Evolutionary conservation across 116 monocot species (phyloP), one percentile per base, ranked within the genome.

Genomic region (Cymodocea nodosa): DNA sequence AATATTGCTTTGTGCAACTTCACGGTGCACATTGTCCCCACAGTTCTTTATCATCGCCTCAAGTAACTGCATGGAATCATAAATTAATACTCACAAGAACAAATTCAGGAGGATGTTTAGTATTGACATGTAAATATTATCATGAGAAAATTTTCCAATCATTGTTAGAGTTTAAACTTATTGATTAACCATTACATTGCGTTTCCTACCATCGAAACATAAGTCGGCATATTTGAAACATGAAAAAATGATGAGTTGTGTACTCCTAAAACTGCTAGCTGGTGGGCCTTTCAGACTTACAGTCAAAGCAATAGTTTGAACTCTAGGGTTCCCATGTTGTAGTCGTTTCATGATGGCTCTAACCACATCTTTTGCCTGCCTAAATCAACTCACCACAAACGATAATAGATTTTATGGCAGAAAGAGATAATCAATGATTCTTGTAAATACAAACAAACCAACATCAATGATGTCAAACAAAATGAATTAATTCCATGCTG

Each of bases 41-140:
- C 90, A 90, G 71, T 90, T 90, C 67, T 90, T 90, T 36, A 90
- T 76, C 82, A 90, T 80, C 16, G 86, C 78, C 66, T 90, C 90
- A 61, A 90, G 39, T 51, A 90, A 63, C 90, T 90, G 65, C 52
- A 24, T 15, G 23, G 20, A 12, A 57, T 57, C 24, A 15, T 15
- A 53, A 53, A 53, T 17, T 53, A 17, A 19, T 53, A 17, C 16
- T 53, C n/a, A 53, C 15, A 15, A 13, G 11, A 44, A 44, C 6
- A 44, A 2, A 44, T 8, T 44, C 44, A 44, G 44, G 9, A 44
- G 44, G 9, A 44, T 44, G 9, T 6, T 44, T 44, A 6, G 44
- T 44, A 44, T 44, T 44, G 44, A 44, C 5, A 0, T 44, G 11
- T 1, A 44, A 6, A 44, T 8, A 44, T 44, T 44, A 44, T 44